These are phyloP conservation scores for Arabidopsis thaliana DNA, from an alignment of 345 rosid genomes.

Conservation along the genomic window DNA sequence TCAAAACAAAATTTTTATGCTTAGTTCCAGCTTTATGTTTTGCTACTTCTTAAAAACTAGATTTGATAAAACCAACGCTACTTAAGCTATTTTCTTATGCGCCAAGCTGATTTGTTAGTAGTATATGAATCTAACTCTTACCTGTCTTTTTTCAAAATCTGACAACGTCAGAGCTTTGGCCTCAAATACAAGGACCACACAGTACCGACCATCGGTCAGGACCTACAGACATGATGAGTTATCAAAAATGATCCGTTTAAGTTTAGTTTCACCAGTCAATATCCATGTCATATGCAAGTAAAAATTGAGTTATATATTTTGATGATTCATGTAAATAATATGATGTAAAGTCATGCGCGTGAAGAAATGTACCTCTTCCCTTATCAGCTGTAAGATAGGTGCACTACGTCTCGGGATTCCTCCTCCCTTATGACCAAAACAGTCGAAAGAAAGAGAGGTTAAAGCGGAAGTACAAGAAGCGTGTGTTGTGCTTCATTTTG, in stretches of 20 bases:
- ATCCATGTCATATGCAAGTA: background rate
- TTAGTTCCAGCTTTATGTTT: slow-evolving; percentile 15
- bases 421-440: slow-evolving; percentile 59
- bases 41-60: background rate
- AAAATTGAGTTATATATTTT: background rate
- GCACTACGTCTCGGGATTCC: slow-evolving; percentile 95
- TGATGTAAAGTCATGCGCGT: background rate
- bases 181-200: slow-evolving; percentile 73
- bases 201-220: slow-evolving; percentile 77
- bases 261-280: slow-evolving; percentile 12
- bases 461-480: background rate
- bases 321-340: too few relatives aligned
- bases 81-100: background rate
- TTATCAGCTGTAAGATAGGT: slow-evolving; percentile 74
- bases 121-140: slow-evolving; percentile 29
- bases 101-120: background rate
- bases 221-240: slow-evolving; percentile 52
- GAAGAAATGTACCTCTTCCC: slow-evolving; percentile 70
- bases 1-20: slow-evolving; percentile 20
- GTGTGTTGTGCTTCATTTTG: background rate
- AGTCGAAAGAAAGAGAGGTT: background rate
- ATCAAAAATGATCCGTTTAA: background rate
- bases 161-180: slow-evolving; percentile 77
- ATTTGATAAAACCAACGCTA: slow-evolving; percentile 1
- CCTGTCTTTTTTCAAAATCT: slow-evolving; percentile 91